phyloP scores from a whole-genome alignment of 78 protist genomes.

The Planoprotostelium fungivorum region DNA sequence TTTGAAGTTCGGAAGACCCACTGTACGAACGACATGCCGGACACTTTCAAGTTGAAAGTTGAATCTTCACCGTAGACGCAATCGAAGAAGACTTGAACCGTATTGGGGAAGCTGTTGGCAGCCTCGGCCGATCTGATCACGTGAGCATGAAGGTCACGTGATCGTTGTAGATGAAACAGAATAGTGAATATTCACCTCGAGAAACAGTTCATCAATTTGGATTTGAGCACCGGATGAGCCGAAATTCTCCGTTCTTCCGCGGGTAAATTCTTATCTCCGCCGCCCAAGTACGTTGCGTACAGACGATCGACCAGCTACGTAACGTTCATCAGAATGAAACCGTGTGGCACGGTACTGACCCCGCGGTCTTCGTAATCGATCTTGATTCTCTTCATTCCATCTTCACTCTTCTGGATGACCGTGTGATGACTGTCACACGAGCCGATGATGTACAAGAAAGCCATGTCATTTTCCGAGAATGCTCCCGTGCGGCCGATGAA shows the following conservation, averaged over 20 bases:
- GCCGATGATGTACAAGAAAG: background rate
- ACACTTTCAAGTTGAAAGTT: slow-evolving; percentile 10
- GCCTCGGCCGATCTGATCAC: slow-evolving; percentile 7
- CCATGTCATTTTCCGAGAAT: background rate
- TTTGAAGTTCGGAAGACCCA: slow-evolving; percentile 45
- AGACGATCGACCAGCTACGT: background rate
- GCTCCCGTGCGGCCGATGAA: background rate
- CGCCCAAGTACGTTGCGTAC: background rate
- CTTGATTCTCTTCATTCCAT: background rate
- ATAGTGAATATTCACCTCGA: background rate
- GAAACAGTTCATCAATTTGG: background rate
- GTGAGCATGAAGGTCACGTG: too few relatives aligned
- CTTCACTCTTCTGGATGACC: background rate
- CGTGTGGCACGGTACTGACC: background rate
- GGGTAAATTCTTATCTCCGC: background rate
- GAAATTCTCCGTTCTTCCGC: background rate
- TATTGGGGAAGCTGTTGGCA: slow-evolving; percentile 40
- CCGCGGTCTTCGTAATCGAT: background rate
- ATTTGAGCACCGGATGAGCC: background rate
- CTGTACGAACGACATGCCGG: slow-evolving; percentile 49
- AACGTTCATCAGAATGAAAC: background rate
- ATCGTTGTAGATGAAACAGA: too few relatives aligned
- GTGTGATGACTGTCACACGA: background rate
- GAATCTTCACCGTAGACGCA: slow-evolving; percentile 26
- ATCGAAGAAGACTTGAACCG: slow-evolving; percentile 42